These are phyloP conservation scores for Cucurbita moschata DNA, from an alignment of 306 rosid genomes.

Conservation along the genomic window DNA sequence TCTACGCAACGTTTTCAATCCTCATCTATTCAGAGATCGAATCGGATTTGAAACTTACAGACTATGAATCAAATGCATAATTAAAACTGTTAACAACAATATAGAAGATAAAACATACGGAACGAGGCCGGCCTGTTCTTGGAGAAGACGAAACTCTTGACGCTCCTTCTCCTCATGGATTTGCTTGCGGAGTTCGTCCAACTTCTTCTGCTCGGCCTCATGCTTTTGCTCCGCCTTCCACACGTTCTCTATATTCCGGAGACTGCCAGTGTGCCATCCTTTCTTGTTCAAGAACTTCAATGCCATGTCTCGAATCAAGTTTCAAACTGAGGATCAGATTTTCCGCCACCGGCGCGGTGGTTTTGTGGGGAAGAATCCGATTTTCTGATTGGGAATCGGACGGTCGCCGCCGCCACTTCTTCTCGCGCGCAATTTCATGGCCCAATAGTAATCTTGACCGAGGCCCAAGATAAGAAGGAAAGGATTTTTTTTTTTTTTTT, in stretches of 20 bases:
- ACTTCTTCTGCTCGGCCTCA: conserved; percentile 70
- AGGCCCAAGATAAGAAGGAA: too few relatives aligned
- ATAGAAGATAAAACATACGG: conserved; percentile 34
- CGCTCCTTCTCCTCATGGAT: conserved; percentile 78
- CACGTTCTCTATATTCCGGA: conserved; percentile 83
- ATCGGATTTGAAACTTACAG: background rate
- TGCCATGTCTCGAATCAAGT: conserved; percentile 33
- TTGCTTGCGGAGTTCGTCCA: conserved; percentile 90
- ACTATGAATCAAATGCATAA: background rate
- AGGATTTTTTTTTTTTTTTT: too few relatives aligned
- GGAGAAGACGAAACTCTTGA: conserved; percentile 80
- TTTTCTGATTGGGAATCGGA: background rate
- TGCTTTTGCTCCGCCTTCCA: conserved; percentile 99
- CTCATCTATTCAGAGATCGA: background rate
- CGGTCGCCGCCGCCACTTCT: background rate
- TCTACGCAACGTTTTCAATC: background rate
- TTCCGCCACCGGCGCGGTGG: background rate
- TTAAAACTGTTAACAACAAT: background rate
- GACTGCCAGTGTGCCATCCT: conserved; percentile 99
- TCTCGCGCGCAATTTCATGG: too few relatives aligned
- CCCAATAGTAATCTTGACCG: too few relatives aligned
- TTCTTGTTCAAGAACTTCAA: conserved; percentile 91
- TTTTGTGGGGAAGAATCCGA: background rate
- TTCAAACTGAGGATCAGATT: background rate
- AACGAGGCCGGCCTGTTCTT: conserved; percentile 85